Evolutionary conservation across 192 early-diverging fungal species (phyloP), one percentile per base, ranked within the genome.

Genomic region (Phlyctochytrium arcticum): DNA sequence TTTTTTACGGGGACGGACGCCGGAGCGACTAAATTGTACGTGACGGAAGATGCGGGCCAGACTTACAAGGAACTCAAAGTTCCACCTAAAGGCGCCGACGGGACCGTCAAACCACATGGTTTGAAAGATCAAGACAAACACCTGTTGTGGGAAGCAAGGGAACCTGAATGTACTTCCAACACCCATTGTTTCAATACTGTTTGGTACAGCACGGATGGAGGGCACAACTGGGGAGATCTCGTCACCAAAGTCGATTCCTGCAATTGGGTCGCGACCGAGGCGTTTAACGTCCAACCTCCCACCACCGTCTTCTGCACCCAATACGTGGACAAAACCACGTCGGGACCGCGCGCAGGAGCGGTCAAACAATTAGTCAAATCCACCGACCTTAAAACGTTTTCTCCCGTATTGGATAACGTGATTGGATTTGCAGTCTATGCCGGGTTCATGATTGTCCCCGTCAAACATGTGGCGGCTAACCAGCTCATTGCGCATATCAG

Each of bases 401-500:
- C 39, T 6, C 21, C 48, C 7, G 61, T 54, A 10, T 17, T 63
- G 29, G 63, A 65, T 9, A 23, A 26, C 36, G 54, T 54, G 9
- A 46, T 53, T 17, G 74, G 65, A 8, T 76, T 68, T 49, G 80
- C 73, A 2, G 68, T 89, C 8, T 80, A 88, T 63, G 84, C 87
- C 24, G 82, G 89, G 46, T 96, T 88, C 68, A 75, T 98, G 75
- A 75, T 96, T 49, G 86, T 89, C 8, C 90, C 93, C n/a, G 83
- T 80, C 66, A 70, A 26, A 0, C 50, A 29, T 53, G 50, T 19
- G 15, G 39, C 12, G 15, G 21, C 15, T 19, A 44, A 19, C 21
- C 15, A 44, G 21, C 39, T 44, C 15, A 44, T 44, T 2, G 21
- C 21, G 0, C 39, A 44, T 44, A 19, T 44, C 15, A 44, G 15